Evolutionary conservation across 2,329 filamentous ascomycete species (phyloP).

Genomic region (Shiraia bambusicola): DNA sequence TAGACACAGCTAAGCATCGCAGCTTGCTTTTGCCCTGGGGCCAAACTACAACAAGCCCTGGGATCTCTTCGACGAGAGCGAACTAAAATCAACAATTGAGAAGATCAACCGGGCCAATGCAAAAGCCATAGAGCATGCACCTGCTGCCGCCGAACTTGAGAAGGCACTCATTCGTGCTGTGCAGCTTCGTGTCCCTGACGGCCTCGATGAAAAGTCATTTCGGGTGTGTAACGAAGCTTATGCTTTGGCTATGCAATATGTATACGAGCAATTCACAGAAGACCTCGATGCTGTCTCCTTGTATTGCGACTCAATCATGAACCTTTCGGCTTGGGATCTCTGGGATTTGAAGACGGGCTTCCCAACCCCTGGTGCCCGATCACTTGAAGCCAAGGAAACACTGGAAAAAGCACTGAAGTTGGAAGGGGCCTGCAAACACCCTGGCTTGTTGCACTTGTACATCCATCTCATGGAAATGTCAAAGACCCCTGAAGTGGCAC

Average conservation of each 20-base stretch:
- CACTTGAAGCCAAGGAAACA: conserved; percentile 59
- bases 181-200: conserved; percentile 46
- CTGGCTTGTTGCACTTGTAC: conserved; percentile 72
- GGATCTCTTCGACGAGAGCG: conserved; percentile 66
- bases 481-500: conserved; percentile 61
- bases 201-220: conserved; percentile 46
- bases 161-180: conserved; percentile 65
- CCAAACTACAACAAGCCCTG: conserved; percentile 82
- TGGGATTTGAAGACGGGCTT: conserved; percentile 63
- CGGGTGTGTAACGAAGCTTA: conserved; percentile 61
- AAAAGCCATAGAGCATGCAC: conserved; percentile 47
- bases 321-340: conserved; percentile 64
- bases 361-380: conserved; percentile 57
- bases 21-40: conserved; percentile 64
- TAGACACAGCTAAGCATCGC: conserved; percentile 38
- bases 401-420: conserved; percentile 60
- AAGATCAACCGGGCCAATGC: conserved; percentile 51
- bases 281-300: conserved; percentile 66
- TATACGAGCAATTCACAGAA: conserved; percentile 55
- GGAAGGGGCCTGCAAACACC: conserved; percentile 57
- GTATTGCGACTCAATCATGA: conserved; percentile 67
- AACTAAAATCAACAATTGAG: conserved; percentile 56
- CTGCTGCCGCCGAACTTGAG: conserved; percentile 55
- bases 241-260: conserved; percentile 61
- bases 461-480: conserved; percentile 82